Base-by-base conservation (phyloP, 192 early-diverging fungal genomes). In the Podila epicladia region DNA sequence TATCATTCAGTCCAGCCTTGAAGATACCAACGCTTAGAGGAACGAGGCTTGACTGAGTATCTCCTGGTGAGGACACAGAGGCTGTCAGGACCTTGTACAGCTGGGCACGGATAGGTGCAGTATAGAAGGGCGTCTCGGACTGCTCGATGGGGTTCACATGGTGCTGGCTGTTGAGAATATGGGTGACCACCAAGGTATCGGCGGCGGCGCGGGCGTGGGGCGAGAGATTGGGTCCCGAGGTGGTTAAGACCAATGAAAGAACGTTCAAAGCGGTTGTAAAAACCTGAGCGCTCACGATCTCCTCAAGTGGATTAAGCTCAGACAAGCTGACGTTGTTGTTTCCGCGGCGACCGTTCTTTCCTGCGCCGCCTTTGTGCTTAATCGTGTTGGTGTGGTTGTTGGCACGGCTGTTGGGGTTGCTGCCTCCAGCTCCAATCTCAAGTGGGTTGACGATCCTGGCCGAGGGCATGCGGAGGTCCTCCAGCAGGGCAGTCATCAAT, bases 401-500 rank as follows among this genome's bases (percentile, higher is more conserved):
- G 64, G 75, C 68, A 11, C 69, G 75, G n/a, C 67, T 71, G 60
- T 71, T 71, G 58, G 65, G 51, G 41, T 72, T 72, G 24, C 59
- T 20, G 50, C 76, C 70, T 33, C 65, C 70, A 37, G 70, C 60
- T 3, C 76, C 76, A 20, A 79, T 62, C 66, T 79, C 76, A 20
- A 79, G 61, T 22, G 70, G 65, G 49, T 79, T 79, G 33, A 72
- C 65, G 24, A 66, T 58, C 19, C 66, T 67, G 31, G 70, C 69
- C 6, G 76, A 59, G 32, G 73, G 69, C 64, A 88, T 72, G 2
- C 65, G 61, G 17, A 85, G 63, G 58, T 88, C 87, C 71, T 86
- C 77, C 19, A 86, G 63, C 4, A 88, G 31, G 5, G 73, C 76
- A 38, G 65, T 13, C 70, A 83, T 69, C 35, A 88, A 55, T 12